Evolutionary conservation across 441 rosid species (phyloP).

Genomic region (Euphorbia celastroides): DNA sequence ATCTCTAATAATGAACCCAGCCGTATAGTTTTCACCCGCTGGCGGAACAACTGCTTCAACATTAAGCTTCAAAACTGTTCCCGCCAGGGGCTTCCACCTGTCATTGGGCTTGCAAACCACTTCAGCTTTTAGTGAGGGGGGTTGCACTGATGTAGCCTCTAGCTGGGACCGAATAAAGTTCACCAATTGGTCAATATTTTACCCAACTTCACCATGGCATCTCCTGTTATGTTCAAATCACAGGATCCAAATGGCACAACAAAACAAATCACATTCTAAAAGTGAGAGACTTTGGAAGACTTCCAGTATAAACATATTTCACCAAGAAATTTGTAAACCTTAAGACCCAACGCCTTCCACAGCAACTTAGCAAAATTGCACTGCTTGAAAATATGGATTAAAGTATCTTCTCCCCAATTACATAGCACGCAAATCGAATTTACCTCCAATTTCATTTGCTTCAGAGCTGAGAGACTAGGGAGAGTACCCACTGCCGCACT

Average conservation of each 20-base stretch:
- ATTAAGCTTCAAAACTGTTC: neutral
- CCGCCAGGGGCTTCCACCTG: too few relatives aligned
- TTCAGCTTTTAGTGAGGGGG: neutral
- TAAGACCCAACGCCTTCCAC: neutral
- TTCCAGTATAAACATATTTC: too few relatives aligned
- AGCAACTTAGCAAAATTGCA: neutral
- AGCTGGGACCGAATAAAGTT: too few relatives aligned
- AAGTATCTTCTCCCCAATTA: neutral
- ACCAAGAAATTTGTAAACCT: neutral
- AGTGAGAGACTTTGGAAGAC: neutral
- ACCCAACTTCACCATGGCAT: neutral
- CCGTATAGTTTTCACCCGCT: too few relatives aligned
- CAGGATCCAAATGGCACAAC: neutral
- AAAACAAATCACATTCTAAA: neutral
- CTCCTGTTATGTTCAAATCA: neutral
- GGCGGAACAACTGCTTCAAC: neutral
- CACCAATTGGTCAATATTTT: neutral
- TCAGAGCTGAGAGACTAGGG: neutral
- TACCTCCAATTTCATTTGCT: too few relatives aligned
- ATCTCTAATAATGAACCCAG: neutral
- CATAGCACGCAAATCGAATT: neutral
- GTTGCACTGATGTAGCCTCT: too few relatives aligned
- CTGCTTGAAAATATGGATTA: neutral
- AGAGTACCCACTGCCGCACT: neutral
- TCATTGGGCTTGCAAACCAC: neutral